Evolutionary conservation across 345 rosid species (phyloP), one percentile per base, ranked within the genome.

Genomic region (Heritiera fomes): DNA sequence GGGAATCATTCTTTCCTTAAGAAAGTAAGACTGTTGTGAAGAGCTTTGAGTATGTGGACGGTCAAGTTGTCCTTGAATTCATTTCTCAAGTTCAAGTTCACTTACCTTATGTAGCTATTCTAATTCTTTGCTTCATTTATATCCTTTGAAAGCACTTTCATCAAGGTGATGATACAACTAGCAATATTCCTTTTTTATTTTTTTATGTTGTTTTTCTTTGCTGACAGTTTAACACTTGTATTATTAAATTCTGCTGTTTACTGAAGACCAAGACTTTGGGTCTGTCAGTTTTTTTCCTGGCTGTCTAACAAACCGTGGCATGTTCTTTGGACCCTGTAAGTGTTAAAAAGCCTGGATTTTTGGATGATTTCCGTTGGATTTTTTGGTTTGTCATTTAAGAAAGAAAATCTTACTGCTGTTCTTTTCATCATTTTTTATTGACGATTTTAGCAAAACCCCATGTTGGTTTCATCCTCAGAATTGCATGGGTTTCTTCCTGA

Each of bases 1-100:
- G 75, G 70, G 86, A 85, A 84, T 84, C 34, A 53, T 89, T 84
- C 92, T 23, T 90, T 86, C 8, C 91, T 89, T 90, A 65, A 82
- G 84, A 77, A 79, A 46, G 45, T 6, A 43, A 43, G 8, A 68
- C 45, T 43, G 45, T 43, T 58, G 17, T 7, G 77, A 86, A 81
- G 83, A 81, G 83, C 86, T 79, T n/a, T 50, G 46, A 60, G 55
- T 23, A 53, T 77, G 80, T 77, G 64, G 62, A 34, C 18, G 45
- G 41, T 8, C 30, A 49, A 15, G 32, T 79, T 69, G 2, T 38
- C 68, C 17, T 64, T 66, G 32, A 45, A 41, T 53, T 75, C 38
- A 46, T 13, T 2, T 3, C 59, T 49, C 58, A 13, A 52, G 9
- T 49, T 11, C 15, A 49, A 49, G 2, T 4, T 11, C 14, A 11